Evolutionary conservation across 2,329 filamentous ascomycete genomes (phyloP).

Genomic region (Scytalidium sp.): DNA sequence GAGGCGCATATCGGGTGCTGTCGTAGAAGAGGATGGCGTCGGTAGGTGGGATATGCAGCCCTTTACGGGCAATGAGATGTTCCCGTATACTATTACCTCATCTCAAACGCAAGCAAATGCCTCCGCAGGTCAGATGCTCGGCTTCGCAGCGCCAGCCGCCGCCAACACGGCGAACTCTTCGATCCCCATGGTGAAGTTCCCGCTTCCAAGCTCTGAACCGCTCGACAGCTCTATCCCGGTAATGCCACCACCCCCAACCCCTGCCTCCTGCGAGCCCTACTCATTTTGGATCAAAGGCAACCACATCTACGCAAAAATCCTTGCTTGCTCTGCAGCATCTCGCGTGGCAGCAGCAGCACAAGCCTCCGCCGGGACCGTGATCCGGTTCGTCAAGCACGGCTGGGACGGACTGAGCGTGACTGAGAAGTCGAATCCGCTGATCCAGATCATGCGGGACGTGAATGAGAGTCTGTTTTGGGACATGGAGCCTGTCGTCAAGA

Average conservation of each 20-base stretch:
- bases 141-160: no score
- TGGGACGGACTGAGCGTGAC: constrained; percentile 9
- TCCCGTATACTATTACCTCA: neutral
- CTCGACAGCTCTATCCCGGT: neutral
- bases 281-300: constrained; percentile 12
- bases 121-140: neutral
- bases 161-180: neutral
- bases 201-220: neutral
- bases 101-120: neutral
- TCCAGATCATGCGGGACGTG: constrained; percentile 13
- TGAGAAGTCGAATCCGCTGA: constrained; percentile 11
- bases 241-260: constrained; percentile 1
- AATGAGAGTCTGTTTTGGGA: constrained; percentile 13
- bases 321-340: constrained; percentile 2
- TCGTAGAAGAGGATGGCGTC: no score
- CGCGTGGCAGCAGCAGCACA: constrained; percentile 1
- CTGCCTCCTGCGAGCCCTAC: constrained; percentile 5
- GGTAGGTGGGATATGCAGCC: neutral
- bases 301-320: constrained; percentile 12
- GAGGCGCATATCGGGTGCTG: neutral
- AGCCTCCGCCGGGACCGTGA: constrained; percentile 4
- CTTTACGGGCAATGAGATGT: neutral
- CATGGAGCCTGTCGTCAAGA: constrained; percentile 14
- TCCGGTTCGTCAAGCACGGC: constrained; percentile 11
- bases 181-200: neutral